Conservation (phyloP, 176 grass and related monocot species). For the Hordeum vulgare region DNA sequence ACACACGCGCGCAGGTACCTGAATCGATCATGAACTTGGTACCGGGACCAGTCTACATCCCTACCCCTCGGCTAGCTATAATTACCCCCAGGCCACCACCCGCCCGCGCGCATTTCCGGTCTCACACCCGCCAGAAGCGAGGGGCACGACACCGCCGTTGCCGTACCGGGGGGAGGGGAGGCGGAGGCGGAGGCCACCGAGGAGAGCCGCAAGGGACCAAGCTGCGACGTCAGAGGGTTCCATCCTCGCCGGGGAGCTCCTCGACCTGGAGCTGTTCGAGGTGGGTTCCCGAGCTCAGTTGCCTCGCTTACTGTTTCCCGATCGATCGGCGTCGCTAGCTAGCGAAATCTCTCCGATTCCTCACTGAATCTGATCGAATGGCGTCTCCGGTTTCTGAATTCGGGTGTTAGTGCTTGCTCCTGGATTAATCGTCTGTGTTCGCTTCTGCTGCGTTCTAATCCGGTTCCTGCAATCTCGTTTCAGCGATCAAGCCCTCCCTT, state of each 20-base stretch:
- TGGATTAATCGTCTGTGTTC: background rate
- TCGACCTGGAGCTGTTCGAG: background rate
- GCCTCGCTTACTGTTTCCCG: background rate
- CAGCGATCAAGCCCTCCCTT: background rate
- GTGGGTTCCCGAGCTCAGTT: background rate
- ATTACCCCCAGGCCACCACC: background rate
- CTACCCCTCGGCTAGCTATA: background rate
- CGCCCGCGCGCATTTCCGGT: background rate
- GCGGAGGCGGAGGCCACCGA: background rate
- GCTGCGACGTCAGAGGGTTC: background rate
- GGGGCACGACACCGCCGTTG: background rate
- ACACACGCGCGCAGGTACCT: background rate
- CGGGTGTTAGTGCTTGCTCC: background rate
- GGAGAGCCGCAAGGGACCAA: background rate
- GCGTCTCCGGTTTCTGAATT: background rate
- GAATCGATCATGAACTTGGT: background rate
- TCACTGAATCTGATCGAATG: background rate
- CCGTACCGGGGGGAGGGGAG: background rate
- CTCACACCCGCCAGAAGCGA: background rate
- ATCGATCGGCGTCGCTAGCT: background rate
- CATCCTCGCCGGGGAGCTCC: background rate
- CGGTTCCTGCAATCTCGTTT: background rate
- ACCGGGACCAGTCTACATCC: background rate
- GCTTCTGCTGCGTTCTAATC: background rate
- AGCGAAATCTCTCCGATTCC: background rate